Percentiles rank a stretch among this genome's conserved stretches.
Evolutionary conservation across 768 basidiomycete species (phyloP).

Genomic region (Fibroporia radiculosa): DNA sequence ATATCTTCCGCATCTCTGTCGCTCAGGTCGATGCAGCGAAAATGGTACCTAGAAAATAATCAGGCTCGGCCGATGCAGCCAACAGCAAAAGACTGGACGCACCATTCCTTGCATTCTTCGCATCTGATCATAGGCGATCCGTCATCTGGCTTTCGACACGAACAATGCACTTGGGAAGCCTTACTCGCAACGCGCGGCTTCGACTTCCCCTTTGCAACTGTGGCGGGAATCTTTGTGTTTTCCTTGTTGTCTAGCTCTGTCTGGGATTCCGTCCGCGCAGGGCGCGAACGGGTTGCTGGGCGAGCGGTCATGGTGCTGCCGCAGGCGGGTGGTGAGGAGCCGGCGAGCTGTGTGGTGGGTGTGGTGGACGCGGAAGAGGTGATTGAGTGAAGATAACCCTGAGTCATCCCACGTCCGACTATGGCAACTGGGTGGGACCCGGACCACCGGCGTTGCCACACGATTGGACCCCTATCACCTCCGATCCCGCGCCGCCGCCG

Average conservation of each 20-base stretch:
- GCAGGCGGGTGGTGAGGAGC: neutral
- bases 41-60: slow-evolving; percentile 61
- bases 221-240: slow-evolving; percentile 11
- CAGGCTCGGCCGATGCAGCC: neutral
- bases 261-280: neutral
- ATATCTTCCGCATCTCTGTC: slow-evolving; percentile 69
- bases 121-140: slow-evolving; percentile 79
- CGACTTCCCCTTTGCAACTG: slow-evolving; percentile 12
- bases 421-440: no score
- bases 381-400: no score
- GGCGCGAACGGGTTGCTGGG: slow-evolving; percentile 7
- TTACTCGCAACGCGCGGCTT: slow-evolving; percentile 11
- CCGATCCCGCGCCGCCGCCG: no score
- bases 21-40: slow-evolving; percentile 60
- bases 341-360: no score
- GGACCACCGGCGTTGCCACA: no score
- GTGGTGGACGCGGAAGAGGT: no score
- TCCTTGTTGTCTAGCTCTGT: slow-evolving; percentile 12
- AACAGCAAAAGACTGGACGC: slow-evolving; percentile 11
- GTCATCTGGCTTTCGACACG: slow-evolving; percentile 64
- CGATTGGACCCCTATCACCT: no score
- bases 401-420: no score
- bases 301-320: slow-evolving; percentile 11
- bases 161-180: slow-evolving; percentile 38
- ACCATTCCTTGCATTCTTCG: slow-evolving; percentile 68